Evolutionary conservation across 805 yeast species (phyloP), one percentile per base, ranked within the genome.

Genomic region (Candida maesae): DNA sequence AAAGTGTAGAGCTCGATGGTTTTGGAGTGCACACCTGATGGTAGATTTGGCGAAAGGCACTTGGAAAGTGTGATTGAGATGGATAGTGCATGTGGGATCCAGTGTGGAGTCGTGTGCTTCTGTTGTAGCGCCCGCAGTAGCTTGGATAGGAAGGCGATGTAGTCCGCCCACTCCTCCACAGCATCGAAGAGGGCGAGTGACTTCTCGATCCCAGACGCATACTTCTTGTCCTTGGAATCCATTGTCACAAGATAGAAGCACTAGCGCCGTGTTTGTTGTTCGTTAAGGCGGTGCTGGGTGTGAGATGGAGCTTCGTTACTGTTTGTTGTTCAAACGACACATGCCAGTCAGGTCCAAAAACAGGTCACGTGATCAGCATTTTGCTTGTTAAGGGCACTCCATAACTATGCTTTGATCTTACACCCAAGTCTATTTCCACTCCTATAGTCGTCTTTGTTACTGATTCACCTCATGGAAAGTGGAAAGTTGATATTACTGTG

Each of bases 131-230:
- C 81, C 58, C 88, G 86, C 44, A 80, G 79, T 6, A 95, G 71
- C 45, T 84, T 78, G 2, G 91, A 80, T 33, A 95, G 68, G 59
- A 87, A 90, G 17, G 97, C 83, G 42, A 93, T 93, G 60, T 91
- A 89, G 59, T 93, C 99, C 12, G 99, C 98, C 99, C 99, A 93
- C 66, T 93, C 99, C 24, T 80, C 84, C 2, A 89, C 83, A 2
- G 84, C 66, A 38, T 87, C 96, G 66, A 91, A 91, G 15, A 77
- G 70, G 6, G 75, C 71, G 17, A 93, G 67, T 0, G 93, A 86
- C 50, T 81, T 76, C 38, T 84, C 91, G 11, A 91, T 73, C 42
- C 73, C 79, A n/a, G 76, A 69, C 16, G 70, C 66, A 55, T 80
- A 83, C 45, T 84, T 79, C 64, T 77, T 83, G 56, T 84, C 90